phyloP scores from a whole-genome alignment of 306 rosid genomes.

The Begonia loranthoides region DNA sequence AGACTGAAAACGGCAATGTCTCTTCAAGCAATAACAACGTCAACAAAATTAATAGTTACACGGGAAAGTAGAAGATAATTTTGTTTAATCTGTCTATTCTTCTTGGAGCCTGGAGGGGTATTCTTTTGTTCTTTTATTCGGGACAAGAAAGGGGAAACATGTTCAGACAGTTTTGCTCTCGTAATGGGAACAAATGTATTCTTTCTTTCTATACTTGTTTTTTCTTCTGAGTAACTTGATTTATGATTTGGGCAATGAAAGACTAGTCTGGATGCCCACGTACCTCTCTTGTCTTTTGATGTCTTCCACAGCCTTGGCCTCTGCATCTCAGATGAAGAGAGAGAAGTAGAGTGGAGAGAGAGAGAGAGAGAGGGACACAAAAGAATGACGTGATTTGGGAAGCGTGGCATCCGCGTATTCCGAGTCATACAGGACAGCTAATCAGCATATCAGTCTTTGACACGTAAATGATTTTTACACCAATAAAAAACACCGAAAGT shows the following conservation, averaged over 20 bases:
- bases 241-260: constrained; percentile 10
- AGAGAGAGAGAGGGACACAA: constrained; percentile 6
- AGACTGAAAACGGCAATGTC: constrained; percentile 8
- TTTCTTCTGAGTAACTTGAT: constrained; percentile 24
- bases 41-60: constrained; percentile 30
- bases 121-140: constrained; percentile 4
- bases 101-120: too few species aligned
- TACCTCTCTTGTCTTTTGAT: neutral
- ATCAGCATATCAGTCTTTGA: constrained; percentile 40
- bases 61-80: constrained; percentile 37
- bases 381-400: neutral
- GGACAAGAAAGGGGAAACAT: constrained; percentile 25
- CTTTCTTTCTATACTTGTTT: constrained; percentile 22
- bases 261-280: neutral
- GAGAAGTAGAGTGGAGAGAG: neutral
- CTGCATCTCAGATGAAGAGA: neutral
- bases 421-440: constrained; percentile 31
- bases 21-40: constrained; percentile 13
- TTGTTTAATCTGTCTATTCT: too few species aligned
- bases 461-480: constrained; percentile 32
- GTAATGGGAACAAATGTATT: constrained; percentile 24
- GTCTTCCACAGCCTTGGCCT: neutral
- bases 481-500: constrained; percentile 16
- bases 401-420: constrained; percentile 13
- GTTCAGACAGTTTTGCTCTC: constrained; percentile 36